Evolutionary conservation across 176 grass and related monocot species (phyloP).

Genomic region (Tillandsia fasciculata): DNA sequence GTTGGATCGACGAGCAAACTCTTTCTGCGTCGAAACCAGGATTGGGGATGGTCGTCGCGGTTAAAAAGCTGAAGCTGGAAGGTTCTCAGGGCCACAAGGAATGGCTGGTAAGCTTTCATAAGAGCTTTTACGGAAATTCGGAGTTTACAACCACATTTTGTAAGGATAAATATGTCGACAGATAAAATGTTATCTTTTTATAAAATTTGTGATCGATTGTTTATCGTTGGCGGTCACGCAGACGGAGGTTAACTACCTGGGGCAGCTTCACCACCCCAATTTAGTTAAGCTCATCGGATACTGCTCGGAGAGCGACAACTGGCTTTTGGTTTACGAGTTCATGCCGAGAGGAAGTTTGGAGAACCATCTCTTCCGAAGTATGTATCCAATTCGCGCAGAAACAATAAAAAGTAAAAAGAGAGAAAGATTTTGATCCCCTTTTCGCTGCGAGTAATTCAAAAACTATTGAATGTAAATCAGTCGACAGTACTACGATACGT

Average conservation of each 20-base stretch:
- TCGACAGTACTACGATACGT: too few species aligned
- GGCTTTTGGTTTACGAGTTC: slow-evolving; percentile 24
- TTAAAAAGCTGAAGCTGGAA: slow-evolving; percentile 26
- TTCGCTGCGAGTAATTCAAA: not conserved
- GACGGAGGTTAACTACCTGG: slow-evolving; percentile 27
- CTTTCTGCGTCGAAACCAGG: slow-evolving; percentile 15
- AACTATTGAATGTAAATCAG: not conserved
- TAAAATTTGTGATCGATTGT: not conserved
- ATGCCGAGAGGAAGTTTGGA: slow-evolving; percentile 27
- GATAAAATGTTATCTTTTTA: too few species aligned
- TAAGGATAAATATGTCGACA: not conserved
- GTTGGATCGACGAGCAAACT: slow-evolving; percentile 27
- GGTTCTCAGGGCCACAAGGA: slow-evolving; percentile 28
- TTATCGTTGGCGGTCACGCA: not conserved
- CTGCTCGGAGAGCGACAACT: slow-evolving; percentile 21
- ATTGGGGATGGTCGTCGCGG: slow-evolving; percentile 19
- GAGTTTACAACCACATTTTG: not conserved
- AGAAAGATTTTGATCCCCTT: not conserved
- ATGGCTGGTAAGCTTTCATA: slow-evolving; percentile 18
- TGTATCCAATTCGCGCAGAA: not conserved
- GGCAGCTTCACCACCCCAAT: slow-evolving; percentile 25
- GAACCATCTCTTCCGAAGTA: slow-evolving; percentile 29
- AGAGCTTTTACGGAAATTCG: not conserved
- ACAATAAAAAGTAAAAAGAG: not conserved
- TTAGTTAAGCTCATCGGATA: slow-evolving; percentile 30